These are phyloP conservation scores for Fusarium sp. DNA, from an alignment of 2,329 filamentous ascomycete genomes.

Conservation along the genomic window DNA sequence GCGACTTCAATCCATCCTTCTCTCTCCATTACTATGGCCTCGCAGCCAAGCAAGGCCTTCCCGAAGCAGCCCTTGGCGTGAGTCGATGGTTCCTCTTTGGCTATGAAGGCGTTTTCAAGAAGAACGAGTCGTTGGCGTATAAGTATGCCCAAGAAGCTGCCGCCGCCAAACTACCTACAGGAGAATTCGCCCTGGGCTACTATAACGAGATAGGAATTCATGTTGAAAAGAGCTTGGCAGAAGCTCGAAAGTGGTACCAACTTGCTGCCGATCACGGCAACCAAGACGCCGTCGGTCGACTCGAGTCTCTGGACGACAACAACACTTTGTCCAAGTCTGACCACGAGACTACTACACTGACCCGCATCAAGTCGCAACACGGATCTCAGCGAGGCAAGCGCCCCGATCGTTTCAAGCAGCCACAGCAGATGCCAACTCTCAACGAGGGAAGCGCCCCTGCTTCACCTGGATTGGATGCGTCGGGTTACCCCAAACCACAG, in stretches of 20 bases:
- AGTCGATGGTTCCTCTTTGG: constrained; percentile 99
- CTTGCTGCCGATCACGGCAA: constrained; percentile 92
- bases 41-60: constrained; percentile 89
- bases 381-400: constrained; percentile 73
- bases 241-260: constrained; percentile 90
- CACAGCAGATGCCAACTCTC: constrained; percentile 61
- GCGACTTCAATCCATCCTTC: constrained; percentile 92
- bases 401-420: constrained; percentile 68
- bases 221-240: constrained; percentile 82
- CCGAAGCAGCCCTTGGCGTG: constrained; percentile 94
- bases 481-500: constrained; percentile 31
- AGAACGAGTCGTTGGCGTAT: constrained; percentile 95
- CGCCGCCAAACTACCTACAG: constrained; percentile 82
- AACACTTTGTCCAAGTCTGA: constrained; percentile 89
- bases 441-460: constrained; percentile 54
- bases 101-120: constrained; percentile 89
- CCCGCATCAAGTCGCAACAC: constrained; percentile 84
- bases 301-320: constrained; percentile 85
- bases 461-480: constrained; percentile 44
- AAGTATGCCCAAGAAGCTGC: constrained; percentile 91
- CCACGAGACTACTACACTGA: constrained; percentile 91
- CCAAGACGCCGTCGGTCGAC: constrained; percentile 82
- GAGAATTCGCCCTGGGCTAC: constrained; percentile 96
- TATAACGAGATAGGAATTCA: constrained; percentile 97
- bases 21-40: constrained; percentile 97